phyloP scores from a whole-genome alignment of 2,329 filamentous ascomycete genomes.

The Fusarium sp. region DNA sequence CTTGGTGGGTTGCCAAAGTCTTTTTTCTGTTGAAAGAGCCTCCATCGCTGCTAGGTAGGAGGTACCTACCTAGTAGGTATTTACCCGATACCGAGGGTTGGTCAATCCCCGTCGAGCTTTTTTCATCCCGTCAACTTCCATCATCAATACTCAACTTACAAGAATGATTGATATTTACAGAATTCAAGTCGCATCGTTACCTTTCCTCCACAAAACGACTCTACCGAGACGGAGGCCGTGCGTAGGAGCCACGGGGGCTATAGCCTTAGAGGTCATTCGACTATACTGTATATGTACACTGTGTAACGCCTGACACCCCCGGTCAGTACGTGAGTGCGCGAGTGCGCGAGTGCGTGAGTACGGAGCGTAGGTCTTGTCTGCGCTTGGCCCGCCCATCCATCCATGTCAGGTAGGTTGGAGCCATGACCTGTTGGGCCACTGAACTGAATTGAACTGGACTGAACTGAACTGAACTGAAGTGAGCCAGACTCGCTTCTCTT shows the following conservation, averaged over 20 bases:
- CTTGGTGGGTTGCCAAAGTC: neutral
- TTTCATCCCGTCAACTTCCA: neutral
- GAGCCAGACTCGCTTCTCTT: conserved; percentile 24
- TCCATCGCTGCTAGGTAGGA: neutral
- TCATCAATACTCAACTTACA: no score
- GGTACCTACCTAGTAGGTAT: no score
- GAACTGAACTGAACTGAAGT: conserved; percentile 3
- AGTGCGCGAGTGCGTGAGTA: conserved; percentile 12
- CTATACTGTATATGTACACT: conserved; percentile 40
- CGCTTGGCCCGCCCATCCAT: conserved; percentile 29
- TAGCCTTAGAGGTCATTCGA: conserved; percentile 13
- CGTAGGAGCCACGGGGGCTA: conserved; percentile 25
- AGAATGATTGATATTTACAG: no score
- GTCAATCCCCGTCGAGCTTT: no score
- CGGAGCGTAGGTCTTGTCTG: conserved; percentile 18
- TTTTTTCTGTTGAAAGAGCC: neutral
- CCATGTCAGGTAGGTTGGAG: conserved; percentile 25
- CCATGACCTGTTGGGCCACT: conserved; percentile 33
- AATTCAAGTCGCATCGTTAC: neutral
- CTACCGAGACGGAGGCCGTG: conserved; percentile 46
- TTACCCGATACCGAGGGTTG: no score
- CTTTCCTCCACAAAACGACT: conserved; percentile 22
- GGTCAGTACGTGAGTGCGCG: neutral
- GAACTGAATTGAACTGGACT: conserved; percentile 15
- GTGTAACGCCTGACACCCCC: conserved; percentile 41